These are phyloP conservation scores for Chamaenerion angustifolium DNA, from an alignment of 345 rosid genomes.

Conservation along the genomic window DNA sequence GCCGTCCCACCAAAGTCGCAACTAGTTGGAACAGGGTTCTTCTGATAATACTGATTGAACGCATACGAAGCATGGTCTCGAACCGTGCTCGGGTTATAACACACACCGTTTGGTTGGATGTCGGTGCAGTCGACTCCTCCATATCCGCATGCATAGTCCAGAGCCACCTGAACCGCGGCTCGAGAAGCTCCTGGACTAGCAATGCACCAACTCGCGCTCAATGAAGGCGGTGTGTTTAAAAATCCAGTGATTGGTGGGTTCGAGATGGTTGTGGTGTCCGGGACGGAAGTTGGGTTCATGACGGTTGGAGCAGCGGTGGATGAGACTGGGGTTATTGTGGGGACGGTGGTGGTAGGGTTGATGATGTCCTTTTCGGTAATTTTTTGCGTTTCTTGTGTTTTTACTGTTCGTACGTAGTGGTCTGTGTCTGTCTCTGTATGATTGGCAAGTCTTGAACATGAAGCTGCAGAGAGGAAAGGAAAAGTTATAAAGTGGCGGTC, in stretches of 20 bases:
- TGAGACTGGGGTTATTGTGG: constrained; percentile 22
- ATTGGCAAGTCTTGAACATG: constrained; percentile 18
- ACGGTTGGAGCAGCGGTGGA: constrained; percentile 18
- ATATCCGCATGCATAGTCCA: constrained; percentile 82
- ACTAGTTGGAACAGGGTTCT: constrained; percentile 60
- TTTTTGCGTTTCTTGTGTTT: too few species aligned
- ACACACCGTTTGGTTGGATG: constrained; percentile 48
- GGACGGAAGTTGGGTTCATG: constrained; percentile 31
- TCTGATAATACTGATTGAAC: constrained; percentile 63
- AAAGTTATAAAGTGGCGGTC: neutral
- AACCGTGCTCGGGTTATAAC: constrained; percentile 47
- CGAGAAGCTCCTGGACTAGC: constrained; percentile 62
- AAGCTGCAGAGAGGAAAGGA: neutral
- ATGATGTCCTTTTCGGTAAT: constrained; percentile 31
- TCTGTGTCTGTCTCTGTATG: neutral
- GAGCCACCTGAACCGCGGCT: constrained; percentile 49
- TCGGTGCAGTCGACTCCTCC: constrained; percentile 69
- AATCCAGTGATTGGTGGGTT: constrained; percentile 16
- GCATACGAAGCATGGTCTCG: constrained; percentile 71
- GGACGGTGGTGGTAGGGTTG: constrained; percentile 50
- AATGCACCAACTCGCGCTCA: constrained; percentile 65
- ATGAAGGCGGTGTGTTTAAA: constrained; percentile 13
- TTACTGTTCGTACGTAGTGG: neutral
- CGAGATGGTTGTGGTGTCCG: constrained; percentile 26
- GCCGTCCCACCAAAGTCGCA: constrained; percentile 82